These are phyloP conservation scores for Tetraselmis striata DNA, from an alignment of 139 green algal genomes.

Conservation along the genomic window DNA sequence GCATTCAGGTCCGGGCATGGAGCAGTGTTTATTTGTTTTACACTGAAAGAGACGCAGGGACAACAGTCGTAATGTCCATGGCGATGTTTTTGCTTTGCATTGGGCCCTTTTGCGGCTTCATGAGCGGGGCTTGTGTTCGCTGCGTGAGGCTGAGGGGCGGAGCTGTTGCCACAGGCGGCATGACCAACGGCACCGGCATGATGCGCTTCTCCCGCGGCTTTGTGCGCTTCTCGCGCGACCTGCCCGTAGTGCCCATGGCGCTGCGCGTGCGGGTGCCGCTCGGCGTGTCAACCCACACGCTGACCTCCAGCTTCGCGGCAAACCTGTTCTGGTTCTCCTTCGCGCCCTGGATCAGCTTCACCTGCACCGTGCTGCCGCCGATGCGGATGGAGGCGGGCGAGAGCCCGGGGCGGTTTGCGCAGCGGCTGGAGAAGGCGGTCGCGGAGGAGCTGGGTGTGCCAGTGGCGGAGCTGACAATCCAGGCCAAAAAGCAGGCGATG, in stretches of 20 bases:
- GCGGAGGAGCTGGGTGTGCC: conserved; percentile 37
- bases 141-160: too few relatives aligned
- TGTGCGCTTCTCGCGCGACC: conserved; percentile 31
- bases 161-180: conserved; percentile 53
- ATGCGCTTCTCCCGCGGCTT: conserved; percentile 51
- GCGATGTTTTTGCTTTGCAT: too few relatives aligned
- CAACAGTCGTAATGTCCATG: too few relatives aligned
- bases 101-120: too few relatives aligned
- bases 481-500: conserved; percentile 47
- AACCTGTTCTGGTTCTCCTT: conserved; percentile 49
- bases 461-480: conserved; percentile 41
- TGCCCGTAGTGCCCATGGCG: background rate
- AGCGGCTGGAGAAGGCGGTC: conserved; percentile 47
- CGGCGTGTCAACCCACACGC: conserved; percentile 35
- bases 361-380: conserved; percentile 44
- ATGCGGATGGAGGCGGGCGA: conserved; percentile 31
- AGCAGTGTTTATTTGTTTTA: too few relatives aligned
- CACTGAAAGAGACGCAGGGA: too few relatives aligned
- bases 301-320: conserved; percentile 39
- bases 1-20: too few relatives aligned
- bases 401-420: conserved; percentile 46
- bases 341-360: conserved; percentile 31
- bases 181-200: conserved; percentile 55
- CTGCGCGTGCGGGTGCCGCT: background rate
- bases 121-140: too few relatives aligned